These are phyloP conservation scores for Eucalyptus regnans DNA, from an alignment of 345 rosid genomes.

Conservation along the genomic window DNA sequence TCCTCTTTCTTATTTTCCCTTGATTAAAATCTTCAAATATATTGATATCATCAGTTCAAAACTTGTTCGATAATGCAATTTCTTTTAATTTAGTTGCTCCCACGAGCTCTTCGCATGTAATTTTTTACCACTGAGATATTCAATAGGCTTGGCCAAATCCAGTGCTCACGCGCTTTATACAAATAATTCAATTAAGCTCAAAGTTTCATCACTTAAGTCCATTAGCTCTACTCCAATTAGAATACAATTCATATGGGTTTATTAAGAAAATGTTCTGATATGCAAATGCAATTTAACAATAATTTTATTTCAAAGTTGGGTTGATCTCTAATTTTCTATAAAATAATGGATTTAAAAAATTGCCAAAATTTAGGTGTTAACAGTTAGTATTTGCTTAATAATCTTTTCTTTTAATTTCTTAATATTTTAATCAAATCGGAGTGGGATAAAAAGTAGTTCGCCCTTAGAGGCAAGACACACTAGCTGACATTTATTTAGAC, in stretches of 20 bases:
- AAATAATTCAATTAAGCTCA: neutral
- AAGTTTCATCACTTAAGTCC: neutral
- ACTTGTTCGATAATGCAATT: neutral
- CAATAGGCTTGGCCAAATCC: neutral
- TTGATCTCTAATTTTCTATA: neutral
- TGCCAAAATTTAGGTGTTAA: neutral
- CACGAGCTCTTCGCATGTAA: neutral
- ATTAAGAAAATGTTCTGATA: too few species aligned
- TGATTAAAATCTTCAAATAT: neutral
- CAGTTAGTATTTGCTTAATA: neutral
- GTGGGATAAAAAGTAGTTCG: neutral
- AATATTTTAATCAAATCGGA: neutral
- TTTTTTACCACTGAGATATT: neutral
- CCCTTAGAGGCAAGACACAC: neutral
- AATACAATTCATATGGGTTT: neutral
- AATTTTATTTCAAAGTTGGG: neutral
- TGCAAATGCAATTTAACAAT: neutral
- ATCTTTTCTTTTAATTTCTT: neutral
- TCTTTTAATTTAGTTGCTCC: neutral
- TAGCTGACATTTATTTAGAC: neutral
- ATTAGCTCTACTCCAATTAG: neutral
- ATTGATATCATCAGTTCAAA: too few species aligned
- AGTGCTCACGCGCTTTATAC: neutral
- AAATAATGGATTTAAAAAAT: too few species aligned
- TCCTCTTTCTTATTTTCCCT: neutral